These are phyloP conservation scores for Rhodotorula glutinis DNA, from an alignment of 1,284 basidiomycete genomes.

Conservation along the genomic window DNA sequence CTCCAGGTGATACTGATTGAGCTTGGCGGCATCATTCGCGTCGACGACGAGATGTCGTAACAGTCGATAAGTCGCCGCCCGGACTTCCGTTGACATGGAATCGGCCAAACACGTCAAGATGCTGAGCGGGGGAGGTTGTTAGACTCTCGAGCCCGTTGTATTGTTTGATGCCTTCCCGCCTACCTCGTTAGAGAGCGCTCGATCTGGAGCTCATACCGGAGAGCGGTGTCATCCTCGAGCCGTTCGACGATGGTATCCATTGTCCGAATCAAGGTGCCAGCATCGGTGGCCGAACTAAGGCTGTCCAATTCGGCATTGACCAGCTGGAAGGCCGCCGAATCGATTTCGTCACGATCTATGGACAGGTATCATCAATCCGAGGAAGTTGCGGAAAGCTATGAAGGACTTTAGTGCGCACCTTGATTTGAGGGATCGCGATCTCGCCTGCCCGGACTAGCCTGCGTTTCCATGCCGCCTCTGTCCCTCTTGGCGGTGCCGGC, in stretches of 20 bases:
- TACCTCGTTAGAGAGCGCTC: constrained; percentile 15
- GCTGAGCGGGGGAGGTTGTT: constrained; percentile 50
- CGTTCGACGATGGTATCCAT: constrained; percentile 36
- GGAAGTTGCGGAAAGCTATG: too few species aligned
- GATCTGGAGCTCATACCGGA: constrained; percentile 25
- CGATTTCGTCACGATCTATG: neutral
- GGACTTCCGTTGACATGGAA: constrained; percentile 64
- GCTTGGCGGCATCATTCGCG: constrained; percentile 59
- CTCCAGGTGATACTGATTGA: constrained; percentile 61
- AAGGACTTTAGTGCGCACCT: neutral
- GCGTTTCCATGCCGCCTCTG: too few species aligned
- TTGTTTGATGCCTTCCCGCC: neutral
- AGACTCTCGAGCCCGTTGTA: too few species aligned
- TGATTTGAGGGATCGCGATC: too few species aligned
- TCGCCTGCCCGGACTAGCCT: too few species aligned
- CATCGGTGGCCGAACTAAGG: neutral
- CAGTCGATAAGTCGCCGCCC: constrained; percentile 82
- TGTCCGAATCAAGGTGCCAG: constrained; percentile 4
- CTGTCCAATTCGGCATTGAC: neutral
- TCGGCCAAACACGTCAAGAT: constrained; percentile 74
- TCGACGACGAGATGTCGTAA: constrained; percentile 77
- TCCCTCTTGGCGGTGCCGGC: too few species aligned
- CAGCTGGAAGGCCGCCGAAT: neutral
- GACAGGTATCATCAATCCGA: neutral
- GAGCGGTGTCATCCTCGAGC: constrained; percentile 1